phyloP scores from a whole-genome alignment of 2,329 filamentous ascomycete species.

The Cladosporium phlei region DNA sequence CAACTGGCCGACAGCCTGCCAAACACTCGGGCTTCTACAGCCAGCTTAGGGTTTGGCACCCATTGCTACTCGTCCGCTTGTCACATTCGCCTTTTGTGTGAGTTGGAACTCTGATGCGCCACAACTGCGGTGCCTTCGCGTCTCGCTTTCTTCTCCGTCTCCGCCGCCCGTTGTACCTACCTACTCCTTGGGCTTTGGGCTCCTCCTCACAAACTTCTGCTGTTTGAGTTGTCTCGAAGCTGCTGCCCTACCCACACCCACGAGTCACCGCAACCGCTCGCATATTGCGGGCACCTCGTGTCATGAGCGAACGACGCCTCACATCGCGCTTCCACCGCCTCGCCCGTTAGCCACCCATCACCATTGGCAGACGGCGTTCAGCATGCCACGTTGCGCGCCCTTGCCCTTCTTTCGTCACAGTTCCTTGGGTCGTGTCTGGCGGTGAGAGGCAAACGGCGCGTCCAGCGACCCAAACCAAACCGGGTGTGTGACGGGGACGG shows the following conservation, averaged over 20 bases:
- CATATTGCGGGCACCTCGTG: too few relatives aligned
- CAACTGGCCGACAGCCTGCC: neutral
- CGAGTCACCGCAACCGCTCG: too few relatives aligned
- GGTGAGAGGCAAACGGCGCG: slow-evolving; percentile 11
- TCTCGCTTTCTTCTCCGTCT: too few relatives aligned
- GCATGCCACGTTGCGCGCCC: slow-evolving; percentile 11
- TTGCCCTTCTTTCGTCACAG: slow-evolving; percentile 12
- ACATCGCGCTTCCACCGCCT: slow-evolving; percentile 8
- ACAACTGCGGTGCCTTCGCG: neutral
- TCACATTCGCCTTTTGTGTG: neutral
- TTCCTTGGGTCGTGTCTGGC: slow-evolving; percentile 1
- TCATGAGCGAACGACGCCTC: too few relatives aligned
- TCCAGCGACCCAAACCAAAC: slow-evolving; percentile 3
- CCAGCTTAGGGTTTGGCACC: neutral
- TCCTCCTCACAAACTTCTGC: too few relatives aligned
- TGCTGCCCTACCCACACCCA: neutral
- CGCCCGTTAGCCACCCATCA: slow-evolving; percentile 9
- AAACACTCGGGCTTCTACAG: neutral
- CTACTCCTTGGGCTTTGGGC: too few relatives aligned
- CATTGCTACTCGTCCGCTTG: slow-evolving; percentile 1
- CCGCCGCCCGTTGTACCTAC: neutral
- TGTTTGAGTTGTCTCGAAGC: too few relatives aligned
- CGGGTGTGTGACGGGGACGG: slow-evolving; percentile 8
- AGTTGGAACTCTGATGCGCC: too few relatives aligned
- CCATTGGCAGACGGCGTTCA: slow-evolving; percentile 1